Percentiles rank a stretch among this genome's conserved stretches.
Conservation (phyloP, 345 rosid genomes). For the Angophora floribunda region DNA sequence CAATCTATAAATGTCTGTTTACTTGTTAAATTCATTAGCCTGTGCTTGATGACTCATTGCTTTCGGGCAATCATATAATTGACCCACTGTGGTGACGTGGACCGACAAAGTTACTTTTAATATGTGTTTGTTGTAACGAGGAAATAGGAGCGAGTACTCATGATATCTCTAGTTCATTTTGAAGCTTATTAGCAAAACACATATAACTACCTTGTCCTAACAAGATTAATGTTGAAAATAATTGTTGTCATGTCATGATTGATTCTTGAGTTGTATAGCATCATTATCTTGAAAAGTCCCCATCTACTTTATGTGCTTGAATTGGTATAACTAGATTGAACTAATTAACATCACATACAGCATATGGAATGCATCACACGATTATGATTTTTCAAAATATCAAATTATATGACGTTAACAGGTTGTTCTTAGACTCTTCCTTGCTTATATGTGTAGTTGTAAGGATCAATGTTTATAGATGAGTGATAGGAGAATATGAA, state of each 20-base stretch:
- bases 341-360: not conserved
- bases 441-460: not conserved
- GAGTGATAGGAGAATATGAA: too few relatives aligned
- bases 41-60: not conserved
- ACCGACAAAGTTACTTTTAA: not conserved
- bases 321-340: too few relatives aligned
- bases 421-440: not conserved
- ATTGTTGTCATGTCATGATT: not conserved
- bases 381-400: too few relatives aligned
- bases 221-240: too few relatives aligned
- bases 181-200: not conserved
- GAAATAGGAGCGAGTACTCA: not conserved
- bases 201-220: not conserved
- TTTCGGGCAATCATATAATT: not conserved
- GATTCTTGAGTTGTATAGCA: not conserved
- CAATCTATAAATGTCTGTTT: not conserved
- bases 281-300: not conserved
- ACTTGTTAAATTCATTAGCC: not conserved
- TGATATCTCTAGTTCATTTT: rapidly evolving
- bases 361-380: not conserved
- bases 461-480: not conserved
- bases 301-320: not conserved
- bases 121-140: not conserved
- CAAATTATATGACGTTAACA: not conserved
- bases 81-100: not conserved